Evolutionary conservation across 192 early-diverging fungal genomes (phyloP).

Genomic region (Geranomyces variabilis): DNA sequence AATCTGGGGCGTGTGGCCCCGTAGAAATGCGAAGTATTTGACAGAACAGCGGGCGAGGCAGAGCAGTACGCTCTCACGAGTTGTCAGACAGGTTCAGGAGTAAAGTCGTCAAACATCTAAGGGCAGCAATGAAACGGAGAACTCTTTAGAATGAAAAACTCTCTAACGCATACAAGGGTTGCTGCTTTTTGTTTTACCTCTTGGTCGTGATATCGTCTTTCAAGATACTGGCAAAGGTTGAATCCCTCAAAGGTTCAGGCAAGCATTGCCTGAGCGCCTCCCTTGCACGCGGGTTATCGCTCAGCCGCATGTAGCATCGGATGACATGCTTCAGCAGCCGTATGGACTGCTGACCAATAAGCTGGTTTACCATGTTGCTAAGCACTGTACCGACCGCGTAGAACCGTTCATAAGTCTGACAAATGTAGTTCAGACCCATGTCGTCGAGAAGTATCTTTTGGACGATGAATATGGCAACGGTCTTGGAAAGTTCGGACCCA

Average conservation of each 20-base stretch:
- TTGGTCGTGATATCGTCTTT: constrained; percentile 92
- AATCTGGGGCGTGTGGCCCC: too few relatives aligned
- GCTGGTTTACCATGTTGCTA: constrained; percentile 89
- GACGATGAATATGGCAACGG: constrained; percentile 99
- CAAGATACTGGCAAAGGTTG: constrained; percentile 80
- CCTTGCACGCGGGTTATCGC: constrained; percentile 89
- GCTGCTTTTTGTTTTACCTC: constrained; percentile 48
- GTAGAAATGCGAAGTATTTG: too few relatives aligned
- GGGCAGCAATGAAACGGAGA: too few relatives aligned
- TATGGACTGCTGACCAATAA: constrained; percentile 82
- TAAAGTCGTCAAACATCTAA: constrained; percentile 20
- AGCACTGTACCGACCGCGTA: constrained; percentile 95
- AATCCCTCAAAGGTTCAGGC: constrained; percentile 85
- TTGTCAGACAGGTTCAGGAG: constrained; percentile 15
- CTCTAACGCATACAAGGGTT: not conserved
- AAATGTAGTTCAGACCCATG: constrained; percentile 86
- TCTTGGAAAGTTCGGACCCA: constrained; percentile 94
- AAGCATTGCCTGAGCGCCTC: constrained; percentile 90
- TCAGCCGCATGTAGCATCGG: constrained; percentile 88
- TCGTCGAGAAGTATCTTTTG: constrained; percentile 96
- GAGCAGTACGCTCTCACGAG: not conserved
- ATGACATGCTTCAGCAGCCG: constrained; percentile 93
- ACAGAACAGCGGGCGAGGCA: not conserved
- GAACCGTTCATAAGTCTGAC: constrained; percentile 89
- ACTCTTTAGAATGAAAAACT: too few relatives aligned